Conservation (phyloP, 805 yeast genomes). For the Wickerhamiella vanderwaltii region DNA sequence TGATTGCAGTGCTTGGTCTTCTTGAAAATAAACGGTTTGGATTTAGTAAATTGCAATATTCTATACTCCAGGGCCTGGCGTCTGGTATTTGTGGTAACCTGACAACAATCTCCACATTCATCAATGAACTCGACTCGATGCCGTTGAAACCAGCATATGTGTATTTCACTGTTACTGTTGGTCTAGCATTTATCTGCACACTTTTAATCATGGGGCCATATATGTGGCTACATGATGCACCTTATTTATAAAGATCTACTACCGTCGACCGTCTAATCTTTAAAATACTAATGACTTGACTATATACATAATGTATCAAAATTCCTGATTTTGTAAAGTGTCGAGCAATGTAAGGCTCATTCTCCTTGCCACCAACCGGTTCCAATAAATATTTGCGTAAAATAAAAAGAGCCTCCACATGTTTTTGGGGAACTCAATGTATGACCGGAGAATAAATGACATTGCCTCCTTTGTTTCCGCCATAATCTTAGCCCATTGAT, state of each 20-base stretch:
- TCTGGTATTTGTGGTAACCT: constrained; percentile 63
- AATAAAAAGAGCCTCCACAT: constrained; percentile 40
- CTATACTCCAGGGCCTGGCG: constrained; percentile 39
- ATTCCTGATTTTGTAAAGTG: too few species aligned
- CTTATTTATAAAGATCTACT: not conserved
- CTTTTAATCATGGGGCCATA: constrained; percentile 59
- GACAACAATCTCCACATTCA: constrained; percentile 68
- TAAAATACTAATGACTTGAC: too few species aligned
- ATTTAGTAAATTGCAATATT: constrained; percentile 28
- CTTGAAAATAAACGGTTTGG: constrained; percentile 34
- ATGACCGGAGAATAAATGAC: constrained; percentile 51
- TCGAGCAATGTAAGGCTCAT: constrained; percentile 1
- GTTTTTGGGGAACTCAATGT: constrained; percentile 55
- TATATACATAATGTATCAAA: too few species aligned
- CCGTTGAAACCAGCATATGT: constrained; percentile 31
- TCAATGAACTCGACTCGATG: constrained; percentile 46
- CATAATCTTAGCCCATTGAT: constrained; percentile 41
- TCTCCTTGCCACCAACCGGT: constrained; percentile 48
- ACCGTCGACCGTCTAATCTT: too few species aligned
- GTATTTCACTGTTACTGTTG: constrained; percentile 42
- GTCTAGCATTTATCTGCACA: constrained; percentile 36
- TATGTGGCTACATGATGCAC: constrained; percentile 38
- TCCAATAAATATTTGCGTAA: constrained; percentile 53
- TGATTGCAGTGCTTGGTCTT: constrained; percentile 36
- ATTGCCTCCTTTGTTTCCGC: constrained; percentile 46